phyloP scores from a whole-genome alignment of 2,329 filamentous ascomycete species.

The Catunica adiposa region DNA sequence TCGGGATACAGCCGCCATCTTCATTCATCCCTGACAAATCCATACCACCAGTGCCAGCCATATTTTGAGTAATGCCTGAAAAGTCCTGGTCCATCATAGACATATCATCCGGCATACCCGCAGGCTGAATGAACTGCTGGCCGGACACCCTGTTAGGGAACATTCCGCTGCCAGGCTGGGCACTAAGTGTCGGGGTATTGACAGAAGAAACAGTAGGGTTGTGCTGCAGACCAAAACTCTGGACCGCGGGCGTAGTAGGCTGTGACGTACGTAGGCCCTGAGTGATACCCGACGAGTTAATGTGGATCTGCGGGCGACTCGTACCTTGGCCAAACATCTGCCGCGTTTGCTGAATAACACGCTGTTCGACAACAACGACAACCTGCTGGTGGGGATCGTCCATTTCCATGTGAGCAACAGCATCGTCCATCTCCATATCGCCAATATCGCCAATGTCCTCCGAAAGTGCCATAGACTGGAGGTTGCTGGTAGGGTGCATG shows the following conservation, averaged over 20 bases:
- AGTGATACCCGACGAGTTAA: slow-evolving; percentile 58
- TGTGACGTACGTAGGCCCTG: slow-evolving; percentile 74
- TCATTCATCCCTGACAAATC: slow-evolving; percentile 19
- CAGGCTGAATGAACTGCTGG: slow-evolving; percentile 10
- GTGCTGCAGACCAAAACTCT: slow-evolving; percentile 66
- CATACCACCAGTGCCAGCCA: slow-evolving; percentile 30
- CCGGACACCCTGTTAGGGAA: slow-evolving; percentile 32
- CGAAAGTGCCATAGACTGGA: slow-evolving; percentile 19
- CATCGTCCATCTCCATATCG: slow-evolving; percentile 95
- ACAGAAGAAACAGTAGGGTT: slow-evolving; percentile 95
- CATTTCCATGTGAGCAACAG: slow-evolving; percentile 48
- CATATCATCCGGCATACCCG: slow-evolving; percentile 30
- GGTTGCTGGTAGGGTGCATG: slow-evolving; percentile 28
- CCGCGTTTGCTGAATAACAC: slow-evolving; percentile 48
- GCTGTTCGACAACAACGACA: no score
- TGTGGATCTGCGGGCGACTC: slow-evolving; percentile 54
- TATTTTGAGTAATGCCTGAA: slow-evolving; percentile 36
- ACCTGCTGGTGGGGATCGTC: slow-evolving; percentile 30
- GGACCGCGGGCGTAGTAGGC: slow-evolving; percentile 66
- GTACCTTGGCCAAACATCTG: slow-evolving; percentile 51
- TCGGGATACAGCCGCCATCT: slow-evolving; percentile 56
- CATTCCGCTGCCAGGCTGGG: slow-evolving; percentile 53
- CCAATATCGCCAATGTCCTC: slow-evolving; percentile 72
- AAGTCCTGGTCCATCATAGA: slow-evolving; percentile 51
- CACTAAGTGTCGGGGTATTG: slow-evolving; percentile 81